Base-by-base conservation (phyloP, 768 basidiomycete genomes). In the Phylloporus rhodoxanthus region DNA sequence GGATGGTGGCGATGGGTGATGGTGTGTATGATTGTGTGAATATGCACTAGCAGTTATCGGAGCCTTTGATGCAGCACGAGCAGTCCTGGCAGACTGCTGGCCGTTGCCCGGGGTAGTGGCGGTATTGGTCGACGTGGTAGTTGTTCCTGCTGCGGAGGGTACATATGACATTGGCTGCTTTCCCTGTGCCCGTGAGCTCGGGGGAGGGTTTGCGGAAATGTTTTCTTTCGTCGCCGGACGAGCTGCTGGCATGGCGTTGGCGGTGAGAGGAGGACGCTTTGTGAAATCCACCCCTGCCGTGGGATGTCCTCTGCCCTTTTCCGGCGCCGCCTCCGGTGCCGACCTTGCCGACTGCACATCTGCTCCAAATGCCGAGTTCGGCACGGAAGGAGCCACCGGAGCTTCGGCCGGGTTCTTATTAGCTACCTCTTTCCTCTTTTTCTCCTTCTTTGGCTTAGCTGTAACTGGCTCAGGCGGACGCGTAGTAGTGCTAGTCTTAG, bases 91-190 rank as follows among this genome's bases (percentile, higher is more conserved):
- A 46, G 65, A 59, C 33, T 69, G 66, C 39, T 69, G 66, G 20
- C 60, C 65, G 53, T 68, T 68, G 41, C 52, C 59, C 25, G 60
- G 54, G 15, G 59, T 40, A 33, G 57, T 60, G 73, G 75, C 59
- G 68, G 72, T 68, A 66, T 67, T 56, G 47, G 67, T 46, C 30
- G 65, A 52, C 3, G 64, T 52, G 7, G 65, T 46, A 41, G 68
- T 43, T 5, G 62, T 44, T 41, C 68, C 39, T 10, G 59, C 21
- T 5, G 61, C 43, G 1, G 65, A 26, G 0, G 57, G 68, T 10
- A 52, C 54, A 64, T 91, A 91, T 2, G 84, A 76, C 91, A 93
- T 93, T 28, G 91, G 91, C 62, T 91, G 88, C 74, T 95, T 95
- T 58, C 91, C 91, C 56, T 88, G 88, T 20, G 91, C 90, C 14